Evolutionary conservation across 805 yeast genomes (phyloP).

Genomic region (Saccharomyces mikatae): DNA sequence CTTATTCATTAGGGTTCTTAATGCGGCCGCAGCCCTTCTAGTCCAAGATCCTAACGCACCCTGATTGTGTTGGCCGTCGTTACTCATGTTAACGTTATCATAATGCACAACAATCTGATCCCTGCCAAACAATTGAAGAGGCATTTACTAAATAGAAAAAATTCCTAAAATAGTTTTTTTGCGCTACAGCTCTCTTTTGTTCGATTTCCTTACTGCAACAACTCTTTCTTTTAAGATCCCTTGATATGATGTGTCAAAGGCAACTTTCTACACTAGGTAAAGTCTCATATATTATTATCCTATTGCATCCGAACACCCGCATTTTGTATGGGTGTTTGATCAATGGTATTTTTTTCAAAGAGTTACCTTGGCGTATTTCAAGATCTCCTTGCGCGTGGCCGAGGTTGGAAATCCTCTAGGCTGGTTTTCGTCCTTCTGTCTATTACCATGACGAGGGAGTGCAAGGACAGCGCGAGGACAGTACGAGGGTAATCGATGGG

Average conservation of each 20-base stretch:
- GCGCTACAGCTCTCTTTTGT: background rate
- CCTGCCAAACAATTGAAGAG: slow-evolving; percentile 15
- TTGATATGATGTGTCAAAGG: background rate
- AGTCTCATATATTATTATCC: background rate
- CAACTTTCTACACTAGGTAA: background rate
- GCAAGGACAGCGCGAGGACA: background rate
- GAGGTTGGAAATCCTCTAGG: background rate
- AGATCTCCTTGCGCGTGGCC: background rate
- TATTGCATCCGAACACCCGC: background rate
- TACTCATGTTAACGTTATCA: slow-evolving; percentile 1
- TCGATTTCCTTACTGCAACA: background rate
- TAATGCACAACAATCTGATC: slow-evolving; percentile 13
- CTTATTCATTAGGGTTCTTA: background rate
- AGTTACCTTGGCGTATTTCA: background rate
- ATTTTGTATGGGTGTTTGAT: background rate
- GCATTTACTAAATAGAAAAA: slow-evolving; percentile 7
- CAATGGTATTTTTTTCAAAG: background rate
- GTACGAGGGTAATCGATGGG: background rate
- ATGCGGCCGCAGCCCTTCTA: background rate
- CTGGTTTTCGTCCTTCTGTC: background rate
- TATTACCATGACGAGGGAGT: background rate
- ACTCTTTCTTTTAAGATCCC: background rate
- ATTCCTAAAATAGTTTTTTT: background rate
- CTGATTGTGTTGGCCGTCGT: background rate
- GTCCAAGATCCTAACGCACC: background rate